Conservation (phyloP, 345 rosid genomes). For the Citrus cavaleriei region DNA sequence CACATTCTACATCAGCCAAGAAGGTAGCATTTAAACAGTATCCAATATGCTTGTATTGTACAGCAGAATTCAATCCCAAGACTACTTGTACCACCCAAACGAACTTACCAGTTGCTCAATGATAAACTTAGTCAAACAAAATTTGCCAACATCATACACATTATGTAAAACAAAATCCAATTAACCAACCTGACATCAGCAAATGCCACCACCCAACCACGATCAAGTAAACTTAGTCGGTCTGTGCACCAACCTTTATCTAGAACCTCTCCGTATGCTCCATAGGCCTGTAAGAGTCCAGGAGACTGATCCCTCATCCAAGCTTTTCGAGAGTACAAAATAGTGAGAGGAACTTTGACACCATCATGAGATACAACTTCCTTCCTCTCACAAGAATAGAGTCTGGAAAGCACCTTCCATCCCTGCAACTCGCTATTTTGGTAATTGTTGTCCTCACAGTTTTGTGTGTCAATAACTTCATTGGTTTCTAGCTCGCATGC, state of each 20-base stretch:
- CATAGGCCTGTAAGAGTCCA: constrained; percentile 75
- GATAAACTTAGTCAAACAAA: too few relatives aligned
- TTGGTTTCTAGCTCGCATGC: constrained; percentile 19
- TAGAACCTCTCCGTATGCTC: constrained; percentile 85
- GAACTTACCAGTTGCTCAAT: too few relatives aligned
- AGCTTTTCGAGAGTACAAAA: constrained; percentile 60
- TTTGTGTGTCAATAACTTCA: constrained; percentile 6
- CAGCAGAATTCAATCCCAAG: too few relatives aligned
- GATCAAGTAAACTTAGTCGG: constrained; percentile 79
- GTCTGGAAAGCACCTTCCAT: constrained; percentile 54
- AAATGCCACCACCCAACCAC: constrained; percentile 92
- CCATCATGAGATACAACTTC: constrained; percentile 78
- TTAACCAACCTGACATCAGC: constrained; percentile 84
- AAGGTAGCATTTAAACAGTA: neutral
- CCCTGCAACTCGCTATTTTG: constrained; percentile 19
- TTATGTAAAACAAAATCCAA: neutral
- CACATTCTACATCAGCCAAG: neutral
- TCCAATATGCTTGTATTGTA: too few relatives aligned
- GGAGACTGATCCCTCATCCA: constrained; percentile 61
- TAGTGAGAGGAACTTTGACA: constrained; percentile 67
- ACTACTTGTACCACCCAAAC: neutral
- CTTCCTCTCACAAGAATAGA: constrained; percentile 63
- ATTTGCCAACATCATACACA: neutral
- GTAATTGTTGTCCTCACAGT: constrained; percentile 15
- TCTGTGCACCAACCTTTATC: constrained; percentile 78